A percentile compares a stretch with the other conserved stretches of the same genome.
Conservation (phyloP, 306 rosid species). For the Trifolium repens region DNA sequence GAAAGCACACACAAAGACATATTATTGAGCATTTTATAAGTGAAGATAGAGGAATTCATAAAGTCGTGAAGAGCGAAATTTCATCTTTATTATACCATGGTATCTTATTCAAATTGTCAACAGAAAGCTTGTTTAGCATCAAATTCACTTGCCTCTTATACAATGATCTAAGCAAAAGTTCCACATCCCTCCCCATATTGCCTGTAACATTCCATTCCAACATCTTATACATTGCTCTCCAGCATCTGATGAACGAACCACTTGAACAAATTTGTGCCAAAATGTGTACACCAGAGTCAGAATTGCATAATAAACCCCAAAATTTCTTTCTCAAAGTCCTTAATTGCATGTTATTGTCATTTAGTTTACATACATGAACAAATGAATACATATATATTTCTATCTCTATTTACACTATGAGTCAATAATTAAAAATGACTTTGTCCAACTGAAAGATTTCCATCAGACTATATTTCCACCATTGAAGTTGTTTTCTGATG, state of each 20-base stretch:
- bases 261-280: conserved; percentile 36
- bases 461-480: conserved; percentile 65
- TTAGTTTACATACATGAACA: conserved; percentile 56
- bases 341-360: conserved; percentile 44
- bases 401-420: conserved; percentile 45
- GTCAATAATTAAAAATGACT: conserved; percentile 48
- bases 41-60: conserved; percentile 30
- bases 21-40: background rate
- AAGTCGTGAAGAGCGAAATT: conserved; percentile 14
- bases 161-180: conserved; percentile 33
- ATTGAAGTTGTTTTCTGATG: conserved; percentile 64
- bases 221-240: conserved; percentile 30
- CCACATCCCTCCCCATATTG: conserved; percentile 32
- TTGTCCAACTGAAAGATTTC: conserved; percentile 1
- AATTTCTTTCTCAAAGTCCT: conserved; percentile 37
- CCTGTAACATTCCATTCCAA: background rate
- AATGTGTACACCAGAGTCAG: conserved; percentile 38
- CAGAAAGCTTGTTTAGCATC: conserved; percentile 36
- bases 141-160: conserved; percentile 33
- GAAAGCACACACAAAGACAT: background rate
- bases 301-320: conserved; percentile 34
- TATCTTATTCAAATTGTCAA: conserved; percentile 29
- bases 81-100: conserved; percentile 38
- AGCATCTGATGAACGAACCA: conserved; percentile 38
- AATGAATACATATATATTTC: conserved; percentile 47